phyloP scores from a whole-genome alignment of 2,329 filamentous ascomycete species.

The Fusarium abutilonis region DNA sequence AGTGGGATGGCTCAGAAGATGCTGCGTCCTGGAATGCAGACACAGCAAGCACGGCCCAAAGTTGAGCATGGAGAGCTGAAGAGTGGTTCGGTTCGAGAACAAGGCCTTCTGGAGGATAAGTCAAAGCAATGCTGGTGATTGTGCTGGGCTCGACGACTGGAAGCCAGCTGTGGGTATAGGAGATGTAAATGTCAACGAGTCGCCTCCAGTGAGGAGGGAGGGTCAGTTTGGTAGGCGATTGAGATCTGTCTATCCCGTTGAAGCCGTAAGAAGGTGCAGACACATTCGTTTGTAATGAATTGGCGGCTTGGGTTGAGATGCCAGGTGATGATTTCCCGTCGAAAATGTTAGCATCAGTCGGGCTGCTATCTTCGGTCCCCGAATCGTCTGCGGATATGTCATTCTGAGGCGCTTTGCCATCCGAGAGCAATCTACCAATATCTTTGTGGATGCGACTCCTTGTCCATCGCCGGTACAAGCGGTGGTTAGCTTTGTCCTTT shows the following conservation, averaged over 20 bases:
- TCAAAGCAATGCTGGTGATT: constrained; percentile 60
- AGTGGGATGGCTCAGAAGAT: constrained; percentile 21
- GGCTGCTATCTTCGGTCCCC: constrained; percentile 46
- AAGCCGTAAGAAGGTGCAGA: constrained; percentile 15
- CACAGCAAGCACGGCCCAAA: constrained; percentile 69
- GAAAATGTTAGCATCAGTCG: constrained; percentile 30
- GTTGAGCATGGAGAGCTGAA: constrained; percentile 59
- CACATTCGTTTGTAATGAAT: constrained; percentile 16
- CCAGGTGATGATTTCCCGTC: constrained; percentile 36
- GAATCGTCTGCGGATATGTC: constrained; percentile 51
- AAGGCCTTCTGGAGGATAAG: constrained; percentile 53
- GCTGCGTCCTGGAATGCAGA: constrained; percentile 63
- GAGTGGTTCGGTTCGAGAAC: constrained; percentile 47
- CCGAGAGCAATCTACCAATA: constrained; percentile 69
- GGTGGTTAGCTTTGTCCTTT: constrained; percentile 64
- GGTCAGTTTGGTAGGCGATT: constrained; percentile 38
- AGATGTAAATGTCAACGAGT: constrained; percentile 77
- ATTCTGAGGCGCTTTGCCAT: constrained; percentile 48
- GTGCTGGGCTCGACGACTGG: constrained; percentile 76
- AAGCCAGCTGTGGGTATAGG: constrained; percentile 80
- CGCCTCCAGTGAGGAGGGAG: constrained; percentile 66
- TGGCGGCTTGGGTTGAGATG: constrained; percentile 29
- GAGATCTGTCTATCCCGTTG: constrained; percentile 5
- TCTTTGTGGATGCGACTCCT: constrained; percentile 69
- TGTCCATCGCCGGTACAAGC: constrained; percentile 69